Conservation (phyloP, 148 eudicot species). For the Rhododendron simsii region DNA sequence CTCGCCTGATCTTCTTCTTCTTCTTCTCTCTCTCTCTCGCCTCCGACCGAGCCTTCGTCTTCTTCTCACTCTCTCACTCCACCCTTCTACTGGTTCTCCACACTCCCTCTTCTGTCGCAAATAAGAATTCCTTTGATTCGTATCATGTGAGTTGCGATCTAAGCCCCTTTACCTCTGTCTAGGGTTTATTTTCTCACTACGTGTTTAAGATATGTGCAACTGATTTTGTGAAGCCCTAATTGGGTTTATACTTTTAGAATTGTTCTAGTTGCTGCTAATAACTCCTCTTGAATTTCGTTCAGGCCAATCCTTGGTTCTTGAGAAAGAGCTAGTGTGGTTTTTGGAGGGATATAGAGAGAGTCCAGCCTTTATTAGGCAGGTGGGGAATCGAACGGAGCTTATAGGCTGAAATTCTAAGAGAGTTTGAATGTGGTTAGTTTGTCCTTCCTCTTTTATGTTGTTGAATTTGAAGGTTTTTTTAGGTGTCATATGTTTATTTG, state of each 20-base stretch:
- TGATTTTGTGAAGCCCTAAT: neutral
- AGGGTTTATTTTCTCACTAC: neutral
- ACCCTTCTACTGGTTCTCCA: neutral
- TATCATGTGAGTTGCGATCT: neutral
- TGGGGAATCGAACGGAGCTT: constrained; percentile 1
- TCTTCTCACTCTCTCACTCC: neutral
- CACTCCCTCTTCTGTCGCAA: neutral
- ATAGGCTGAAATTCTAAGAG: neutral
- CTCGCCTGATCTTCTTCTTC: neutral
- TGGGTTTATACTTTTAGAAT: neutral
- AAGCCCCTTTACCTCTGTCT: neutral
- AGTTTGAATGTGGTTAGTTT: constrained; percentile 21
- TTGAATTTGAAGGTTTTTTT: neutral
- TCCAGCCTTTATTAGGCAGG: constrained; percentile 18
- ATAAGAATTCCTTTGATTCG: neutral
- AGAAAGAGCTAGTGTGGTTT: neutral
- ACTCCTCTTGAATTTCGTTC: neutral
- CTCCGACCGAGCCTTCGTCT: neutral
- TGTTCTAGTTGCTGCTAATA: neutral
- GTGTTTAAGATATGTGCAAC: neutral
- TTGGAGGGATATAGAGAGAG: neutral
- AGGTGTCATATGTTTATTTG: neutral
- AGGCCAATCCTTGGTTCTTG: neutral
- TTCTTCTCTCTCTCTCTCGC: too few relatives aligned
- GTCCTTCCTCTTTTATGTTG: neutral